A percentile compares a stretch with the other conserved stretches of the same genome.
Evolutionary conservation across 1,284 basidiomycete species (phyloP).

Genomic region (Wallemia mellicola): DNA sequence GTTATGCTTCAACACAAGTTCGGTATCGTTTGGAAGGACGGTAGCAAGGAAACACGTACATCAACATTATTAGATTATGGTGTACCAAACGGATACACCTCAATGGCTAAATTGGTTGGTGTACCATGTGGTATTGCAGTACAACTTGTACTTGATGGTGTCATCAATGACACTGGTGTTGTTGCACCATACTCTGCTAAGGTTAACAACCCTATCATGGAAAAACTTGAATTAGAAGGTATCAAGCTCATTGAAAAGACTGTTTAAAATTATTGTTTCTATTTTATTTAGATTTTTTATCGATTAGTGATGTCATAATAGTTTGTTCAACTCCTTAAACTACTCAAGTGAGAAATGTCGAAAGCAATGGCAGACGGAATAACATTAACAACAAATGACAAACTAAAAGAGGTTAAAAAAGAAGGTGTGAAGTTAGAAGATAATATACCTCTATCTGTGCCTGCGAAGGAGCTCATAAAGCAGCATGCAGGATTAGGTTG

Average conservation of each 20-base stretch:
- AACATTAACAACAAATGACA: not conserved
- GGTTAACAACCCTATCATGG: conserved; percentile 52
- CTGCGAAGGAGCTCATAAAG: not conserved
- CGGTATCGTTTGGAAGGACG: conserved; percentile 55
- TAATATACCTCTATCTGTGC: not conserved
- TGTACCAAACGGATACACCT: conserved; percentile 38
- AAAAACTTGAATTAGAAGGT: conserved; percentile 49
- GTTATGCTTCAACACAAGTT: conserved; percentile 98
- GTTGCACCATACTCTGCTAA: conserved; percentile 64
- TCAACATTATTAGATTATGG: conserved; percentile 83
- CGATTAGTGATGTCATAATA: not conserved
- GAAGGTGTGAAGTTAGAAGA: not conserved
- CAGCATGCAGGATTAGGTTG: not conserved
- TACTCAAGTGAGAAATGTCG: no score
- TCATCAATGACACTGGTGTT: conserved; percentile 48
- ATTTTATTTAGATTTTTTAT: not conserved
- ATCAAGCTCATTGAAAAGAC: conserved; percentile 13
- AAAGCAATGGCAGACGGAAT: not conserved
- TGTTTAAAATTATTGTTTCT: not conserved
- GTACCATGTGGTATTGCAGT: conserved; percentile 79
- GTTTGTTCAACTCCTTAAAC: no score
- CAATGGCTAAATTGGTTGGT: conserved; percentile 79
- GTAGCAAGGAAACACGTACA: conserved; percentile 56
- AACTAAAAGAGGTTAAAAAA: no score
- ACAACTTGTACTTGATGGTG: conserved; percentile 39